Percentiles rank a stretch among this genome's conserved stretches.
Evolutionary conservation across 768 basidiomycete species (phyloP).

Genomic region (Astraeus odoratus): DNA sequence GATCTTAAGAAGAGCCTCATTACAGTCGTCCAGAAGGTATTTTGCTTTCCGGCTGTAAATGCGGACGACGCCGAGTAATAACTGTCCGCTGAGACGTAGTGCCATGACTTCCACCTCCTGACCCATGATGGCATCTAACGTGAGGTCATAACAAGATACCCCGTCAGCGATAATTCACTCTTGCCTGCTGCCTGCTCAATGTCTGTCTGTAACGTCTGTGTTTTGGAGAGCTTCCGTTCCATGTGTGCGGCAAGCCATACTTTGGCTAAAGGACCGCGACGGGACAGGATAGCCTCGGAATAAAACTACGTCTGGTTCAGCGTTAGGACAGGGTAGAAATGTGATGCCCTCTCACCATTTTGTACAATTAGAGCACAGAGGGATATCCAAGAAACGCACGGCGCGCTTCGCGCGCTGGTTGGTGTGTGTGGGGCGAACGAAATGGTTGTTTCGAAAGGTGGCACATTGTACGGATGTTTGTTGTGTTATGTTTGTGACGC

Average conservation of each 20-base stretch:
- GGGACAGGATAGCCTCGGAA: conserved; percentile 89
- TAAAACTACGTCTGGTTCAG: conserved; percentile 62
- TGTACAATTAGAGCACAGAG: conserved; percentile 12
- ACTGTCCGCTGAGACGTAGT: conserved; percentile 91
- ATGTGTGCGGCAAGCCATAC: conserved; percentile 99
- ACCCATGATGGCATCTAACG: conserved; percentile 81
- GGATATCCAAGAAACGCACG: conserved; percentile 14
- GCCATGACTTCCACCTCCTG: conserved; percentile 93
- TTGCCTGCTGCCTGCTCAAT: conserved; percentile 89
- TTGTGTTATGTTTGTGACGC: conserved; percentile 7
- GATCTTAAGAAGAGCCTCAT: conserved; percentile 91
- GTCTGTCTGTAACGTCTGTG: conserved; percentile 89
- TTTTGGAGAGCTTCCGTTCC: conserved; percentile 96
- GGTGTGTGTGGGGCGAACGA: conserved; percentile 5
- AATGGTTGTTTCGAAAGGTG: conserved; percentile 18
- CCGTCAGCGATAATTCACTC: not conserved
- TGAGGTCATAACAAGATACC: not conserved
- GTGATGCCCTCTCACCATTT: conserved; percentile 15
- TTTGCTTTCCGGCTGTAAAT: conserved; percentile 98
- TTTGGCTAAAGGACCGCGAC: conserved; percentile 89
- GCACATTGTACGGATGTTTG: conserved; percentile 16
- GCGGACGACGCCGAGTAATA: conserved; percentile 92
- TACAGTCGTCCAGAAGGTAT: conserved; percentile 96
- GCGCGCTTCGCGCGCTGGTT: conserved; percentile 1
- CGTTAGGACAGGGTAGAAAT: not conserved